Percentiles rank a stretch among this genome's conserved stretches.
Evolutionary conservation across 2,329 filamentous ascomycete species (phyloP).

Genomic region (Hypoxylon sp.): DNA sequence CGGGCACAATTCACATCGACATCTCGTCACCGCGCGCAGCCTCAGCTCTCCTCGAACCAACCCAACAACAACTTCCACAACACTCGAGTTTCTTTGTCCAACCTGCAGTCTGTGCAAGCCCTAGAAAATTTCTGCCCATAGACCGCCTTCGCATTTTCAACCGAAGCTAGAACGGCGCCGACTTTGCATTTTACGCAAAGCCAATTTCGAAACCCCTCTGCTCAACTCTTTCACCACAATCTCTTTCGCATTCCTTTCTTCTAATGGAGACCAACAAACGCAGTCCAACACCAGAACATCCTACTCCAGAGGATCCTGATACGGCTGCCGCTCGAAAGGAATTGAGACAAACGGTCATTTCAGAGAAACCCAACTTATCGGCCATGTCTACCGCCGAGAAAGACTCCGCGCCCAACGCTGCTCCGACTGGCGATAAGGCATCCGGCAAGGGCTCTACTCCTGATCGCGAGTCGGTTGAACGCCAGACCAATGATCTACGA

Average conservation of each 20-base stretch:
- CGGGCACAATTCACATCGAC: slow-evolving; percentile 31
- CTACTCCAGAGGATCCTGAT: slow-evolving; percentile 69
- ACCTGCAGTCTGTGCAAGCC: background rate
- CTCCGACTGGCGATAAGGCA: slow-evolving; percentile 34
- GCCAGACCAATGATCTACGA: slow-evolving; percentile 59
- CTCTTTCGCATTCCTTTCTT: slow-evolving; percentile 14
- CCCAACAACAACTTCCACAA: slow-evolving; percentile 29
- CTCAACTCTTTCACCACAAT: slow-evolving; percentile 4
- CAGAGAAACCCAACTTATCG: slow-evolving; percentile 61
- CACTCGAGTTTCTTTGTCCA: slow-evolving; percentile 20
- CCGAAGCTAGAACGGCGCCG: background rate
- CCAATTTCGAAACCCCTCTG: slow-evolving; percentile 9
- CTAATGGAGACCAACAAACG: slow-evolving; percentile 50
- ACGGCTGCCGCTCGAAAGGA: slow-evolving; percentile 75
- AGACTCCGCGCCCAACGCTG: slow-evolving; percentile 46
- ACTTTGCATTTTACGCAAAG: background rate
- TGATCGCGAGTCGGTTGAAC: slow-evolving; percentile 38
- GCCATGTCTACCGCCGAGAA: slow-evolving; percentile 47
- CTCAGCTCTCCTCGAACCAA: slow-evolving; percentile 34
- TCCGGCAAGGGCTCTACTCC: slow-evolving; percentile 37
- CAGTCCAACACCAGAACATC: slow-evolving; percentile 50
- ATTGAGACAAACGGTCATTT: slow-evolving; percentile 75
- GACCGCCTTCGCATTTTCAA: slow-evolving; percentile 12
- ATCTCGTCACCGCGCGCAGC: slow-evolving; percentile 43
- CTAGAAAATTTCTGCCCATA: slow-evolving; percentile 5